Conservation (phyloP, 352 stramenopile genomes). For the Pythium folliculosum region DNA sequence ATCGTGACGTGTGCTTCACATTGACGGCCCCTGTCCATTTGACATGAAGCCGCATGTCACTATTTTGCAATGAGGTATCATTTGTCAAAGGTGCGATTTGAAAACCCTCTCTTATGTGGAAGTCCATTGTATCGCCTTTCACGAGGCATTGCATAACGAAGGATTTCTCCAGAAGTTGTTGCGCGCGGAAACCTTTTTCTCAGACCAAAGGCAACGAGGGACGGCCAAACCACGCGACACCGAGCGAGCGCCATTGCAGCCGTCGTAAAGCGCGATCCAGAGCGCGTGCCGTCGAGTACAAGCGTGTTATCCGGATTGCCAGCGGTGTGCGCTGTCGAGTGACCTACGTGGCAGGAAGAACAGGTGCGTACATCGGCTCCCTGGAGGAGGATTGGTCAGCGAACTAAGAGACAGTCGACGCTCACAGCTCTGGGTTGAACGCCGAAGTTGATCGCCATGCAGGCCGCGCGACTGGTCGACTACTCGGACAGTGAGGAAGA, state of each 20-base stretch:
- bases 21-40: too few species aligned
- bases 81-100: background rate
- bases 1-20: too few species aligned
- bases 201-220: conserved; percentile 16
- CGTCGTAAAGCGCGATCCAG: too few species aligned
- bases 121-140: background rate
- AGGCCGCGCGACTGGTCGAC: conserved; percentile 38
- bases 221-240: background rate
- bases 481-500: conserved; percentile 60
- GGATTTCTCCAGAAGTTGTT: conserved; percentile 2
- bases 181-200: conserved; percentile 30
- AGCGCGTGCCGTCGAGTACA: background rate
- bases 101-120: background rate
- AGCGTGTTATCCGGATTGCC: background rate
- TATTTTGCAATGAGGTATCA: background rate
- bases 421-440: background rate
- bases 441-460: background rate
- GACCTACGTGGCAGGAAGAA: background rate
- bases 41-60: conserved; percentile 2
- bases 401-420: background rate
- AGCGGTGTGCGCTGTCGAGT: background rate
- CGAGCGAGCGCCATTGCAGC: background rate
- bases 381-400: background rate
- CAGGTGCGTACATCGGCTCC: background rate
- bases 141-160: conserved; percentile 1